Percentiles rank a stretch among this genome's conserved stretches.
phyloP scores from a whole-genome alignment of 805 yeast genomes.

The Candida boleticola region DNA sequence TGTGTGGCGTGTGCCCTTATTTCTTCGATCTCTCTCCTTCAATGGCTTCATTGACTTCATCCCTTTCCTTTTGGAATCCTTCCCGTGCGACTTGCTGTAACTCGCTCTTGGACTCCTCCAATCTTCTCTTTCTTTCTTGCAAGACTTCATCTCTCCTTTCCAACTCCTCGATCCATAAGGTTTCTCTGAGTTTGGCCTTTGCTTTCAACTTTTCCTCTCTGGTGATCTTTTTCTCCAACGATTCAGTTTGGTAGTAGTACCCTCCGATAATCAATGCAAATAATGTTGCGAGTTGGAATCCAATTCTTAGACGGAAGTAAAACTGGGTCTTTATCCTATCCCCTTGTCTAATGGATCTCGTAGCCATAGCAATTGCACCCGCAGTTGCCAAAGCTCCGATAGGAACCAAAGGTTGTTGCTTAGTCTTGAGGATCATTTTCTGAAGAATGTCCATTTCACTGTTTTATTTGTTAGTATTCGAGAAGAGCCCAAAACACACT shows the following conservation, averaged over 20 bases:
- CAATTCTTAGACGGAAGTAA: constrained; percentile 89
- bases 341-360: constrained; percentile 70
- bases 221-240: constrained; percentile 42
- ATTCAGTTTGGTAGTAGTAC: constrained; percentile 55
- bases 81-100: constrained; percentile 31
- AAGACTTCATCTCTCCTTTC: constrained; percentile 81
- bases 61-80: constrained; percentile 29
- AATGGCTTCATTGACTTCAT: too few relatives aligned
- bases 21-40: too few relatives aligned
- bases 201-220: constrained; percentile 66
- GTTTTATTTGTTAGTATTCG: constrained; percentile 12
- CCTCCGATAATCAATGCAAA: constrained; percentile 84
- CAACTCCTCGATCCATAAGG: constrained; percentile 83
- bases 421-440: constrained; percentile 59
- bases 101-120: constrained; percentile 56
- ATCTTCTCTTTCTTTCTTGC: constrained; percentile 64
- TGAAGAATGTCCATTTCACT: constrained; percentile 48
- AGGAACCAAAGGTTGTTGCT: constrained; percentile 89
- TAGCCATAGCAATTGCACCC: constrained; percentile 78
- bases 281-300: constrained; percentile 77
- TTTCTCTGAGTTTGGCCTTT: constrained; percentile 83
- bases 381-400: constrained; percentile 75
- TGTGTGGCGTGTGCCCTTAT: too few relatives aligned
- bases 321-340: constrained; percentile 73
- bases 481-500: background rate